Base-by-base conservation (phyloP, 805 yeast genomes). In the Ogataea nakhonphanomensis region DNA sequence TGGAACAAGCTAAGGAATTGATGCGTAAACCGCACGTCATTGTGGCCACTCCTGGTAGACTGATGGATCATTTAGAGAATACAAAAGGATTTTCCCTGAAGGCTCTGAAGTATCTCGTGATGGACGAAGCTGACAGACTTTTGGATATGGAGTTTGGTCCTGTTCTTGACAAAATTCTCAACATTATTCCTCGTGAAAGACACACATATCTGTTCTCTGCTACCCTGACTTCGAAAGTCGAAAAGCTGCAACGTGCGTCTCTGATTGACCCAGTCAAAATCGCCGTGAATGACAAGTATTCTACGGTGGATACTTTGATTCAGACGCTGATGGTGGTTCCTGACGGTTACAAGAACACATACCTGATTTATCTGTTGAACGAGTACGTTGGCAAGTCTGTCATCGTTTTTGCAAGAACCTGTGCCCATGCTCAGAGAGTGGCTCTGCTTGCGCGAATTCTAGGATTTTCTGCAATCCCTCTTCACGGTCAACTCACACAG, bases 71-170 rank as follows among this genome's bases (percentile, higher is more conserved):
- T 69, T 68, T 91, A 57, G 95, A 90, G 56, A 79, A 85, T 52
- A 91, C 97, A 13, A 85, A 85, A 61, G 97, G 96, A 2, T 91
- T 91, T 57, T 78, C 85, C 3, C 66, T 91, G 51, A 76, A 85
- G 46, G 81, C 81, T 39, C 70, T 91, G 56, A 82, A 84, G 59
- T 91, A 71, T 60, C 71, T 91, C 43, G 95, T 91, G 4, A 84
- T 91, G 84, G 99, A 91, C 65, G 99, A 91, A 68, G 99, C 99
- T 15, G 99, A 91, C 65, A 74, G 99, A 59, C 74, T 91, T 51
- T 70, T 91, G 55, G 99, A 93, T 67, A 78, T 91, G 85, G 99
- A 91, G 61, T 91, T 91, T 57, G 97, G 96, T 10, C 96, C 96
- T 28, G 95, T 90, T 11, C 70, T 91, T 49, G 96, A 88, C 57